Conservation (phyloP, 345 rosid species). For the Noccaea caerulescens region DNA sequence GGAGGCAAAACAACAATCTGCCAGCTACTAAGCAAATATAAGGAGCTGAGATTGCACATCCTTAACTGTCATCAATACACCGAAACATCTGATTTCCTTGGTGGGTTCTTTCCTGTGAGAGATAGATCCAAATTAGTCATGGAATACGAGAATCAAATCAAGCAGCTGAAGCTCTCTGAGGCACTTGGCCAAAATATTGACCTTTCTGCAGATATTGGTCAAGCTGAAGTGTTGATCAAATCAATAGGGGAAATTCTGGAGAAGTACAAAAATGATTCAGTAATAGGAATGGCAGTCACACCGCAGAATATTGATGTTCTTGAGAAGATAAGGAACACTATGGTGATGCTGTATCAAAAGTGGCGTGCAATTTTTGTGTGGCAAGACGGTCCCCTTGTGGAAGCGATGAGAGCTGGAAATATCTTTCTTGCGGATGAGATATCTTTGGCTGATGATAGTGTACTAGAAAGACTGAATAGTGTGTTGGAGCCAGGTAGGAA, state of each 20-base stretch:
- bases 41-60: conserved; percentile 66
- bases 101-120: conserved; percentile 92
- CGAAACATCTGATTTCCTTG: conserved; percentile 94
- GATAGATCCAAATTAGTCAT: conserved; percentile 75
- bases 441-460: conserved; percentile 98
- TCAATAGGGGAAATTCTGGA: conserved; percentile 48
- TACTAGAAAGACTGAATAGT: conserved; percentile 89
- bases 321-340: conserved; percentile 58
- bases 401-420: conserved; percentile 89
- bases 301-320: conserved; percentile 54
- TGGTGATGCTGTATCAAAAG: conserved; percentile 60
- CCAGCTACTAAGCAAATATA: conserved; percentile 60
- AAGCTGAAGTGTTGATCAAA: conserved; percentile 60
- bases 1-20: conserved; percentile 98
- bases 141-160: conserved; percentile 57
- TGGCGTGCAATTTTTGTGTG: conserved; percentile 89
- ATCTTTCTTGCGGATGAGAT: conserved; percentile 92
- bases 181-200: conserved; percentile 48
- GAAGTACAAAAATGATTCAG: conserved; percentile 52
- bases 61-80: conserved; percentile 96
- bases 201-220: conserved; percentile 65
- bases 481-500: conserved; percentile 91
- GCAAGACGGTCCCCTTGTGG: conserved; percentile 98
- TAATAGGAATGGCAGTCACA: conserved; percentile 45
- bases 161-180: conserved; percentile 60